These are phyloP conservation scores for Rhododendron mucronatum DNA, from an alignment of 148 eudicot genomes.

Conservation along the genomic window DNA sequence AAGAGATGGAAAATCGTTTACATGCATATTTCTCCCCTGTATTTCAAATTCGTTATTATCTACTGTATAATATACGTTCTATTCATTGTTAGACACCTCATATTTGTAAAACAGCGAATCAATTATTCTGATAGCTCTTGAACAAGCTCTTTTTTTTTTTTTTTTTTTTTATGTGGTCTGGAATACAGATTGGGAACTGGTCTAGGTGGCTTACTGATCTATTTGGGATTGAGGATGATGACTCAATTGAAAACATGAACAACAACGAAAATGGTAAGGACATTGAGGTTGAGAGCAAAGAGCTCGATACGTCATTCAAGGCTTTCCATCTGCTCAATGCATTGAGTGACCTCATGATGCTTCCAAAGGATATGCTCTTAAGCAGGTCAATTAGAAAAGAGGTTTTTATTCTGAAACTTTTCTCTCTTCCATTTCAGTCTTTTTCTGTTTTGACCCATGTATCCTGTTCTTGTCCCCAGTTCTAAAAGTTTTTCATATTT, in stretches of 20 bases:
- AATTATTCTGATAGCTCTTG: not conserved
- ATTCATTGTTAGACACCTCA: not conserved
- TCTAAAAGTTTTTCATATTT: not conserved
- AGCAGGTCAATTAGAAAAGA: conserved; percentile 65
- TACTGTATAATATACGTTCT: not conserved
- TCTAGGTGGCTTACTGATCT: conserved; percentile 81
- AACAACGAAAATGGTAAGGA: conserved; percentile 11
- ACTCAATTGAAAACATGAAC: conserved; percentile 30
- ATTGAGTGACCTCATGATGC: conserved; percentile 96
- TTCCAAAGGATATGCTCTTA: conserved; percentile 96
- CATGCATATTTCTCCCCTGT: not conserved
- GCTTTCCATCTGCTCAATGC: conserved; percentile 77
- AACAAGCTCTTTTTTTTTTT: not conserved
- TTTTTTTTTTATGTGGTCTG: not conserved
- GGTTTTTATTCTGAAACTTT: conserved; percentile 34
- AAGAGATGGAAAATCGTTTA: not conserved
- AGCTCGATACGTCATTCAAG: conserved; percentile 41
- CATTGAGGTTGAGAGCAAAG: conserved; percentile 19
- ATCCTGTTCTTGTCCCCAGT: not conserved
- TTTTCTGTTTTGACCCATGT: not conserved
- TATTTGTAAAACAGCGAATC: not conserved
- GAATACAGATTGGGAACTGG: conserved; percentile 90
- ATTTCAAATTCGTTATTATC: not conserved
- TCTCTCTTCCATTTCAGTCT: not conserved
- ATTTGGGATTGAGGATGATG: conserved; percentile 78